A percentile compares a stretch with the other conserved stretches of the same genome.
These are phyloP conservation scores for Solanum corneliomulleri DNA, from an alignment of 257 asterid genomes.

Conservation along the genomic window DNA sequence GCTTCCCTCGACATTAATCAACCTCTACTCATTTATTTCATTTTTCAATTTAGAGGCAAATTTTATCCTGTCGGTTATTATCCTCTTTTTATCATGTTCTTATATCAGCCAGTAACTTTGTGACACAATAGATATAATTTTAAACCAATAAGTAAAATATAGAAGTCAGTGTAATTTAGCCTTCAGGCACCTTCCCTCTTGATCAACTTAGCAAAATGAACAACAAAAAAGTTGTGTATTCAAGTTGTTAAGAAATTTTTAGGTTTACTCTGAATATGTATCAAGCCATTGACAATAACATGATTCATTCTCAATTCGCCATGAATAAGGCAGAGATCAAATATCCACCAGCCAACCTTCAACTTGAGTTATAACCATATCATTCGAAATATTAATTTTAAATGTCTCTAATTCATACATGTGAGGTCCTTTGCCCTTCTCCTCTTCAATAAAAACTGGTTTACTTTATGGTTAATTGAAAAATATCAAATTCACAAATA, in stretches of 20 bases:
- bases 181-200: too few relatives aligned
- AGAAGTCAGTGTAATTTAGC: too few relatives aligned
- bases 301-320: not conserved
- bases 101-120: too few relatives aligned
- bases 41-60: too few relatives aligned
- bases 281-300: not conserved
- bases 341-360: not conserved
- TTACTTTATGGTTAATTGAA: not conserved
- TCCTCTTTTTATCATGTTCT: too few relatives aligned
- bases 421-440: too few relatives aligned
- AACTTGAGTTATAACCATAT: not conserved
- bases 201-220: not conserved
- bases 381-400: not conserved
- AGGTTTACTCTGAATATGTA: not conserved
- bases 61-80: too few relatives aligned
- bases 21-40: too few relatives aligned
- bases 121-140: too few relatives aligned
- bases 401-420: not conserved
- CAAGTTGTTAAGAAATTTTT: not conserved
- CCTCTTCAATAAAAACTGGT: not conserved
- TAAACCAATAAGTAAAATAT: too few relatives aligned
- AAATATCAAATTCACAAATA: not conserved
- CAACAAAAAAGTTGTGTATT: not conserved
- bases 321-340: not conserved
- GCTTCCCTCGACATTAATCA: too few relatives aligned